These are phyloP conservation scores for Rhynchospora tenuis DNA, from an alignment of 176 grass and related monocot species.

Conservation along the genomic window DNA sequence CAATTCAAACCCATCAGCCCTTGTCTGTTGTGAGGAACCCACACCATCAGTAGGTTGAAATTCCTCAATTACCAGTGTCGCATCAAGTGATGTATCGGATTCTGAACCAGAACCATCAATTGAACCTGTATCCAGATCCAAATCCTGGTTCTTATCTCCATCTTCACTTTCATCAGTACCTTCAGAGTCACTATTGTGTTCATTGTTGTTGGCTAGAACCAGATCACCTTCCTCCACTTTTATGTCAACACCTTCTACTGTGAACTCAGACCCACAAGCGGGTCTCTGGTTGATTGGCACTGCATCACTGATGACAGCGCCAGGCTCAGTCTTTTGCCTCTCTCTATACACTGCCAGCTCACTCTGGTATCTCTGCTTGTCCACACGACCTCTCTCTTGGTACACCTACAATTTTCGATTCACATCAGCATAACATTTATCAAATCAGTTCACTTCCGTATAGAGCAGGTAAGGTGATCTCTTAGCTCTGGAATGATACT, in stretches of 20 bases:
- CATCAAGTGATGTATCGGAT: slow-evolving; percentile 27
- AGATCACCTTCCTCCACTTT: slow-evolving; percentile 52
- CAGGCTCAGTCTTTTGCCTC: slow-evolving; percentile 35
- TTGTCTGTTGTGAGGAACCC: neutral
- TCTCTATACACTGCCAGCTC: slow-evolving; percentile 64
- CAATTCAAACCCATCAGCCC: slow-evolving; percentile 40
- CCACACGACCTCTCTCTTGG: slow-evolving; percentile 68
- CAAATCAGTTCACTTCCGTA: neutral
- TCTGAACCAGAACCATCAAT: slow-evolving; percentile 12
- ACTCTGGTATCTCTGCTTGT: slow-evolving; percentile 74
- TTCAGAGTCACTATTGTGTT: slow-evolving; percentile 39
- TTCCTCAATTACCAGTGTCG: slow-evolving; percentile 23
- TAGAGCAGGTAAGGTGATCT: neutral
- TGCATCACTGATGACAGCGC: slow-evolving; percentile 41
- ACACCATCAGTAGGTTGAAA: neutral
- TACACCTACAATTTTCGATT: slow-evolving; percentile 55
- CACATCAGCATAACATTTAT: neutral
- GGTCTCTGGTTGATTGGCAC: slow-evolving; percentile 59
- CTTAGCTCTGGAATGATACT: neutral
- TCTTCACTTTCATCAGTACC: slow-evolving; percentile 29
- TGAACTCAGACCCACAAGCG: slow-evolving; percentile 36
- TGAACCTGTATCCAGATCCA: slow-evolving; percentile 29
- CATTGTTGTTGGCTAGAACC: slow-evolving; percentile 39
- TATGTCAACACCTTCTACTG: slow-evolving; percentile 40
- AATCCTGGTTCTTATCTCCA: slow-evolving; percentile 46